Conservation (phyloP, 2,329 filamentous ascomycete species). For the Westerdykella sp. region DNA sequence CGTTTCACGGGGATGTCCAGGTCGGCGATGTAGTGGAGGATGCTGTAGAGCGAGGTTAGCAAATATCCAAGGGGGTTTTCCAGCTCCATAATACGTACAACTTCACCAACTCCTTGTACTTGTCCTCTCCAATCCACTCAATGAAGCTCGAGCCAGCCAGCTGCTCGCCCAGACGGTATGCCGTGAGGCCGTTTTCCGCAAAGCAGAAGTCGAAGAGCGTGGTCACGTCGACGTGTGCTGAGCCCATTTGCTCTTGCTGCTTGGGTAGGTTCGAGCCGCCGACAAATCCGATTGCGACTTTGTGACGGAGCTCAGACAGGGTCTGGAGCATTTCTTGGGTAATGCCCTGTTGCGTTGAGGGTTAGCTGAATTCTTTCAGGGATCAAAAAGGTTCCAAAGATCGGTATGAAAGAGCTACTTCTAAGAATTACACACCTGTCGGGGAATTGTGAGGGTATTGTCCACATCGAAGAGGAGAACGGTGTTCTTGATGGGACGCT, state of each 20-base stretch:
- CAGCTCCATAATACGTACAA: conserved; percentile 36
- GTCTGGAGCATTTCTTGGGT: conserved; percentile 77
- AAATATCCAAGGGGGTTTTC: background rate
- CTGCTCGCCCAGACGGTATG: conserved; percentile 72
- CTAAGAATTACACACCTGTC: conserved; percentile 51
- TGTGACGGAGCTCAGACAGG: conserved; percentile 73
- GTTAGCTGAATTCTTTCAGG: background rate
- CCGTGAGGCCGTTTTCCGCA: conserved; percentile 90
- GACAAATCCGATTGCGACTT: conserved; percentile 84
- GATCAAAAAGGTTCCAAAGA: background rate
- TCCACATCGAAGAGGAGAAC: conserved; percentile 97
- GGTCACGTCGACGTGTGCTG: conserved; percentile 59
- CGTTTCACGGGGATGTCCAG: conserved; percentile 77
- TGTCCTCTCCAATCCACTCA: conserved; percentile 77
- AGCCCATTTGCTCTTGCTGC: conserved; percentile 92
- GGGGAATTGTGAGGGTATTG: conserved; percentile 77
- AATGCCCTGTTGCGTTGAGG: conserved; percentile 36
- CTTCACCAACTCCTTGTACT: conserved; percentile 71
- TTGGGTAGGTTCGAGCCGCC: conserved; percentile 88
- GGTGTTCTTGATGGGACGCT: conserved; percentile 86
- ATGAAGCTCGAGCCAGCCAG: conserved; percentile 84
- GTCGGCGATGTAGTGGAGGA: conserved; percentile 77
- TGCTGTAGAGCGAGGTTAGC: conserved; percentile 36
- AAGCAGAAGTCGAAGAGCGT: conserved; percentile 97
- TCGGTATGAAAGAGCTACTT: background rate